Evolutionary conservation across 23 red algal species (phyloP).

Genomic region (Pyropia haitanensis): DNA sequence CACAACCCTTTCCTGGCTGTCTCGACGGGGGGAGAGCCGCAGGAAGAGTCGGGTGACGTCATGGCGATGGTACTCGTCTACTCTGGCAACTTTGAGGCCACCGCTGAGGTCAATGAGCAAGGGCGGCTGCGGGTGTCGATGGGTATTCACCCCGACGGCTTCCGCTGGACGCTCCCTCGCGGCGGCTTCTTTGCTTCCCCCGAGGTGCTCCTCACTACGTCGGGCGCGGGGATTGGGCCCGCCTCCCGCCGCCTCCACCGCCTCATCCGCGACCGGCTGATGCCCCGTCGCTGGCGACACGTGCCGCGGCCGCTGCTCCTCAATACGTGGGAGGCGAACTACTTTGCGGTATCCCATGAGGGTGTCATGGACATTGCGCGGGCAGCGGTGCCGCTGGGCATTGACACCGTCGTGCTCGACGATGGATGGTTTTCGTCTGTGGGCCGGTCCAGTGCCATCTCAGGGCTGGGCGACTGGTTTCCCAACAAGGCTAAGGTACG

Average conservation of each 20-base stretch:
- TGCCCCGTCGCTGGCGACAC: constrained; percentile 19
- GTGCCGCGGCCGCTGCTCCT: constrained; percentile 26
- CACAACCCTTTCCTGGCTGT: constrained; percentile 32
- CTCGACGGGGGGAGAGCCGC: constrained; percentile 4
- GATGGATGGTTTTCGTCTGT: constrained; percentile 35
- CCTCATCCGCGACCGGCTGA: constrained; percentile 30
- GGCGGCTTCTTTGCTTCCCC: constrained; percentile 29
- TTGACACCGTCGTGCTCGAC: constrained; percentile 41
- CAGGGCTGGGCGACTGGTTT: constrained; percentile 45
- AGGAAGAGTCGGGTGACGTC: constrained; percentile 22
- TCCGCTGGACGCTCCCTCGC: constrained; percentile 28
- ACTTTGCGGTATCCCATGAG: constrained; percentile 39
- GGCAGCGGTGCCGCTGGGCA: constrained; percentile 14
- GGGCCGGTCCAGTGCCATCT: constrained; percentile 10
- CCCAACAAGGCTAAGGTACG: constrained; percentile 17
- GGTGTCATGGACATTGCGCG: constrained; percentile 14
- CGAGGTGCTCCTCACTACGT: constrained; percentile 20
- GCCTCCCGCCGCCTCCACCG: constrained; percentile 19
- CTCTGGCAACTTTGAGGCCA: constrained; percentile 19
- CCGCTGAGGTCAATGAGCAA: constrained; percentile 26
- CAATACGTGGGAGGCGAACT: constrained; percentile 59
- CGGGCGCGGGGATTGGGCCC: constrained; percentile 8
- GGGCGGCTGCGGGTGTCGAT: constrained; percentile 29
- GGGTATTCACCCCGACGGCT: constrained; percentile 39
- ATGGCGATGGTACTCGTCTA: constrained; percentile 14